Conservation (phyloP, 192 early-diverging fungal species). For the Gryganskiella cystojenkinii region DNA sequence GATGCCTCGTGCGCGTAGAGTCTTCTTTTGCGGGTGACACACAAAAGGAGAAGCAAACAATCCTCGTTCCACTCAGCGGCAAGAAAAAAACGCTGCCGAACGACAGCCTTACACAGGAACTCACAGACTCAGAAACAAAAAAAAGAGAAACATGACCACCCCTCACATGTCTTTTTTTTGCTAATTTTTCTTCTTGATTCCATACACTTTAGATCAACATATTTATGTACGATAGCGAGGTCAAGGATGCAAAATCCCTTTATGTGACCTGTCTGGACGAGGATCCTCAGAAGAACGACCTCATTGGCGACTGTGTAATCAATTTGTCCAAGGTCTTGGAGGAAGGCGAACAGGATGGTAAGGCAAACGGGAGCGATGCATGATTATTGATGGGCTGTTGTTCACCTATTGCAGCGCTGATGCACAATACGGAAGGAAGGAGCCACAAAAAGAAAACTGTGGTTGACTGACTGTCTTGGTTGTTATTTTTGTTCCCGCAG, state of each 20-base stretch:
- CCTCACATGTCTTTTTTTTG: no score
- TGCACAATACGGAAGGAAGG: not conserved
- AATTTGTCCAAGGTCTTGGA: slow-evolving; percentile 61
- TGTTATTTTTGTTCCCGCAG: slow-evolving; percentile 1
- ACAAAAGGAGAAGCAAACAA: not conserved
- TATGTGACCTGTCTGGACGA: slow-evolving; percentile 62
- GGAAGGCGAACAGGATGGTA: slow-evolving; percentile 67
- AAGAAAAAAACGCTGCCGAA: not conserved
- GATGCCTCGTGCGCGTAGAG: no score
- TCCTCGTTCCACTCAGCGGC: not conserved
- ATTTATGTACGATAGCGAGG: slow-evolving; percentile 56
- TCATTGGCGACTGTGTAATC: slow-evolving; percentile 63
- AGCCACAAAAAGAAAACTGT: not conserved
- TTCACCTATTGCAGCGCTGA: not conserved
- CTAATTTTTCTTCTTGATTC: not conserved
- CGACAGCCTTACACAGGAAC: no score
- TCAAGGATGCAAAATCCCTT: slow-evolving; percentile 47
- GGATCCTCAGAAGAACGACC: slow-evolving; percentile 61
- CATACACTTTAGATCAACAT: slow-evolving; percentile 55
- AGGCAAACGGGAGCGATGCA: not conserved
- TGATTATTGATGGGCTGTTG: not conserved
- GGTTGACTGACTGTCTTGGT: not conserved
- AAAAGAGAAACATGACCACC: no score
- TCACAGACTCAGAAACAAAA: no score
- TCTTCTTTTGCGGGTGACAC: no score